Conservation (phyloP, 768 basidiomycete species). For the Boletellus ananiceps region DNA sequence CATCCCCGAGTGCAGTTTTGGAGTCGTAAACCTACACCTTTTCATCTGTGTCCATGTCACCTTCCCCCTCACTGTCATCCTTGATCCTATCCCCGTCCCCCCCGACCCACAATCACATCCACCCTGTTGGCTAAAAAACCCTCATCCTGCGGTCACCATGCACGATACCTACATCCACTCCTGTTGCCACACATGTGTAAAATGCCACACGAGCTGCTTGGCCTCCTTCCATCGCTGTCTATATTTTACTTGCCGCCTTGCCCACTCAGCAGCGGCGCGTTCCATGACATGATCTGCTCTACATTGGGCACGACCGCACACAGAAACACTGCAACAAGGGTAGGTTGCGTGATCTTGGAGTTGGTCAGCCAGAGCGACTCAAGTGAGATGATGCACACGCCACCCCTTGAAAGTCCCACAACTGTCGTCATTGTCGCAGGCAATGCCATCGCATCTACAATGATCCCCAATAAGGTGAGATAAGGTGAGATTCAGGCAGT, state of each 20-base stretch:
- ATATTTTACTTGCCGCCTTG: constrained; percentile 23
- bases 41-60: too few species aligned
- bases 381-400: constrained; percentile 22
- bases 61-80: too few species aligned
- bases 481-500: constrained; percentile 24
- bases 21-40: too few species aligned
- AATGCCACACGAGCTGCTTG: constrained; percentile 14
- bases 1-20: too few species aligned
- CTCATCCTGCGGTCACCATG: too few species aligned
- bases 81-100: too few species aligned
- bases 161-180: constrained; percentile 21
- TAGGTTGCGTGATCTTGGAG: constrained; percentile 24
- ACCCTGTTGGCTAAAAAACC: too few species aligned
- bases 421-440: constrained; percentile 1
- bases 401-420: constrained; percentile 12
- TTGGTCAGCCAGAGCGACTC: constrained; percentile 28
- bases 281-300: constrained; percentile 28
- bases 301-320: constrained; percentile 29
- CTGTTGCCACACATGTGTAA: too few species aligned
- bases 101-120: too few species aligned
- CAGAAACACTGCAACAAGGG: constrained; percentile 24
- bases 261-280: constrained; percentile 26
- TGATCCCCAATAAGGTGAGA: constrained; percentile 24
- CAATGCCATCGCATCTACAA: constrained; percentile 23
- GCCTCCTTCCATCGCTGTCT: constrained; percentile 22